Percentiles rank a stretch among this genome's conserved stretches.
These are phyloP conservation scores for Pichia paraexigua DNA, from an alignment of 805 yeast species.

Conservation along the genomic window DNA sequence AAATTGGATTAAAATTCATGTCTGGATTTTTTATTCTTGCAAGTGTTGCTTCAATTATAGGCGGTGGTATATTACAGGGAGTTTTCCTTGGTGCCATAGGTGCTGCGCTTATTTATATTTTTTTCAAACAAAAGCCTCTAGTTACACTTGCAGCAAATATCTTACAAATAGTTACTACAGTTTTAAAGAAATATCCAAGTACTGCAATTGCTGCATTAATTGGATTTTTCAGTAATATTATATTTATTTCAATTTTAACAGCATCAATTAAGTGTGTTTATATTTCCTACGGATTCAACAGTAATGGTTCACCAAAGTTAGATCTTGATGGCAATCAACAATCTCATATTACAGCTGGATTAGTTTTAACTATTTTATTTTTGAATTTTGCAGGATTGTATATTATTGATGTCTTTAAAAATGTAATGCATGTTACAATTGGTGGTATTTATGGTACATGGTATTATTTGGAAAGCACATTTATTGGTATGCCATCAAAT, in stretches of 20 bases:
- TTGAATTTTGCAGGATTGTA: conserved; percentile 65
- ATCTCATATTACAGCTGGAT: conserved; percentile 33
- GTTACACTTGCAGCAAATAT: conserved; percentile 24
- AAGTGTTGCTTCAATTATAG: neutral
- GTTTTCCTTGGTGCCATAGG: neutral
- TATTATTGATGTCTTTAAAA: conserved; percentile 75
- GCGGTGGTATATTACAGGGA: neutral
- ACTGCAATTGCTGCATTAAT: conserved; percentile 39
- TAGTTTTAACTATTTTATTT: conserved; percentile 52
- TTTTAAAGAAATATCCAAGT: conserved; percentile 63
- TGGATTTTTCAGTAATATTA: conserved; percentile 21
- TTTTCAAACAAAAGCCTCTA: conserved; percentile 27
- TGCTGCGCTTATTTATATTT: conserved; percentile 53
- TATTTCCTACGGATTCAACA: conserved; percentile 12
- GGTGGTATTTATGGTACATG: conserved; percentile 89
- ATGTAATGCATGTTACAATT: conserved; percentile 71
- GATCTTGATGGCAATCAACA: conserved; percentile 13
- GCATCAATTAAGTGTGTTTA: conserved; percentile 8
- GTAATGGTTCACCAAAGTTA: conserved; percentile 9
- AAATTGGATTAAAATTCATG: conserved; percentile 60
- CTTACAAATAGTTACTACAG: conserved; percentile 50
- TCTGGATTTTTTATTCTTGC: conserved; percentile 42
- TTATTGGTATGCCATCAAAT: conserved; percentile 58
- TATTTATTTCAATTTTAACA: conserved; percentile 5
- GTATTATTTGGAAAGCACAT: conserved; percentile 59